phyloP scores from a whole-genome alignment of 495 filamentous ascomycete species.

The Penicillium coffeae region DNA sequence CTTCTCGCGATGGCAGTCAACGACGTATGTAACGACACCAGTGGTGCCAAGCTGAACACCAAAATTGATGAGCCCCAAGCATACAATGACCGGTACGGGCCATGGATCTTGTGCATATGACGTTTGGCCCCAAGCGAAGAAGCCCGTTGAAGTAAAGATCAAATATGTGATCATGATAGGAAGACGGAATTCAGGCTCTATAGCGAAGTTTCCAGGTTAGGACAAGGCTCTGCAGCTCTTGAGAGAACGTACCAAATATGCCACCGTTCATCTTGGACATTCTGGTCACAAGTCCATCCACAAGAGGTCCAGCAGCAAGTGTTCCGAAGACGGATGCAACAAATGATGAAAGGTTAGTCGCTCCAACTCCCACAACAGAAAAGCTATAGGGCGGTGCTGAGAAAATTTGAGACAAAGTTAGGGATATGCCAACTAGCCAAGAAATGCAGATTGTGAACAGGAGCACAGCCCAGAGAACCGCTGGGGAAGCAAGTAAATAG shows the following conservation, averaged over 20 bases:
- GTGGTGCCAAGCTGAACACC: conserved; percentile 40
- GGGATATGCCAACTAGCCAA: conserved; percentile 44
- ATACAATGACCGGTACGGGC: conserved; percentile 40
- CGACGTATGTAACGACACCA: conserved; percentile 37
- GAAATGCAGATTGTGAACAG: conserved; percentile 44
- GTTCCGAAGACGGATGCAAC: conserved; percentile 38
- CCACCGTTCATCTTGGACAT: conserved; percentile 26
- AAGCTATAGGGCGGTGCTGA: conserved; percentile 45
- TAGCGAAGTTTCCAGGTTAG: too few species aligned
- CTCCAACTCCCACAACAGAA: conserved; percentile 38
- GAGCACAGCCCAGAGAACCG: conserved; percentile 38
- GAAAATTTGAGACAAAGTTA: conserved; percentile 44
- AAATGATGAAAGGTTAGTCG: conserved; percentile 39
- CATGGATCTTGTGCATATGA: conserved; percentile 23
- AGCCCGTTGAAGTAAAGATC: conserved; percentile 38
- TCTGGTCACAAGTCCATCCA: conserved; percentile 36
- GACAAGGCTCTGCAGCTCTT: too few species aligned
- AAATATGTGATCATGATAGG: conserved; percentile 39
- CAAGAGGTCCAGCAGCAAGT: conserved; percentile 33
- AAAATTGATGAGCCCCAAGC: conserved; percentile 43
- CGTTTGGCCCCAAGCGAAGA: conserved; percentile 43
- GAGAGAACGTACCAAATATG: conserved; percentile 22
- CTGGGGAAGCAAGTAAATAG: conserved; percentile 38
- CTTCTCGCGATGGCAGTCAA: conserved; percentile 40
- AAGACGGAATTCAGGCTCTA: conserved; percentile 48